Evolutionary conservation across 345 rosid genomes (phyloP).

Genomic region (Diplotaxis tenuifolia): DNA sequence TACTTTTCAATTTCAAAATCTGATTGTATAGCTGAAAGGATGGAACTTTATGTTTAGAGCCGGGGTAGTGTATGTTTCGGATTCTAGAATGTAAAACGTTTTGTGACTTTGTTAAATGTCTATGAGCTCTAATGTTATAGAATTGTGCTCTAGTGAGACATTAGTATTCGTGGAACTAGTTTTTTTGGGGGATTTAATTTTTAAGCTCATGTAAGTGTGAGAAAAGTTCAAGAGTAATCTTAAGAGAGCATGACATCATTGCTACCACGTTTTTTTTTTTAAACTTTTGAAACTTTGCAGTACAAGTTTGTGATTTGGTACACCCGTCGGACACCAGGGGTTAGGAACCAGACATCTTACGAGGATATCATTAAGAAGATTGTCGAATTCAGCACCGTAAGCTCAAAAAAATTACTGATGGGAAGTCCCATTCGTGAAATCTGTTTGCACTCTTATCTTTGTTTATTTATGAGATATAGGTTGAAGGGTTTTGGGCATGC

Average conservation of each 20-base stretch:
- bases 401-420: slow-evolving; percentile 49
- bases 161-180: neutral
- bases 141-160: neutral
- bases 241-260: neutral
- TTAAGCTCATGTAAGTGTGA: neutral
- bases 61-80: slow-evolving; percentile 3
- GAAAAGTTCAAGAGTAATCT: neutral
- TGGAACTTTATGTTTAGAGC: neutral
- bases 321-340: slow-evolving; percentile 94
- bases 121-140: slow-evolving; percentile 10
- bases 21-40: neutral
- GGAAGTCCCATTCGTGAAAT: slow-evolving; percentile 39
- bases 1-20: neutral
- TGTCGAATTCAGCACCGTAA: slow-evolving; percentile 82
- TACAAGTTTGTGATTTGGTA: slow-evolving; percentile 94
- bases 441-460: neutral
- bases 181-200: neutral
- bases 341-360: slow-evolving; percentile 77
- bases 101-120: neutral
- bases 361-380: slow-evolving; percentile 96
- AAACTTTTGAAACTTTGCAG: slow-evolving; percentile 40
- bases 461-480: neutral
- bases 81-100: neutral
- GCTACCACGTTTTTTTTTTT: neutral
- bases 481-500: slow-evolving; percentile 49